These are phyloP conservation scores for Ophiostoma tasmaniense DNA, from an alignment of 2,329 filamentous ascomycete species.

Conservation along the genomic window DNA sequence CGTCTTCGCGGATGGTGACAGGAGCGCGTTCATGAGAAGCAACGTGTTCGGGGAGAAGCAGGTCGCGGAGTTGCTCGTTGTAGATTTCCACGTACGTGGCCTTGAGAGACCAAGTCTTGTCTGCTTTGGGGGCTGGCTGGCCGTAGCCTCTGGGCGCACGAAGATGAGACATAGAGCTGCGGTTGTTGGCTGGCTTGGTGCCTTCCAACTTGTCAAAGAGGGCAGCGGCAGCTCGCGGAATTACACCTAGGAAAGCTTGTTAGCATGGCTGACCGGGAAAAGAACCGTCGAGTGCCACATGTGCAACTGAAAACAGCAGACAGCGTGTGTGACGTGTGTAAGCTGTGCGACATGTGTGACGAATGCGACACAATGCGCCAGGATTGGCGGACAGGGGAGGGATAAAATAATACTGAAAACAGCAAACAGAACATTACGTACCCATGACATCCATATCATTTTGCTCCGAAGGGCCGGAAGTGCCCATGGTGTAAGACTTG, in stretches of 20 bases:
- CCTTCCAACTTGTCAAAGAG: slow-evolving; percentile 83
- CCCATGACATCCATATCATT: slow-evolving; percentile 64
- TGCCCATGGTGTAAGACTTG: slow-evolving; percentile 99
- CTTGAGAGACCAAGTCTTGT: slow-evolving; percentile 83
- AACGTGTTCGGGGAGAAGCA: slow-evolving; percentile 69
- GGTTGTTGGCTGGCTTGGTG: slow-evolving; percentile 37
- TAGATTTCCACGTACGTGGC: slow-evolving; percentile 97
- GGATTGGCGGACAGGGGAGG: not conserved
- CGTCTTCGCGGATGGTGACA: slow-evolving; percentile 90
- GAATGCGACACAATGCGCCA: not conserved
- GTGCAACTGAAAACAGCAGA: not conserved
- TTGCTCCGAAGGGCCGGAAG: slow-evolving; percentile 75
- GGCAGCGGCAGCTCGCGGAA: slow-evolving; percentile 76
- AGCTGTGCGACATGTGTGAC: not conserved
- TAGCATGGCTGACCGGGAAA: not conserved
- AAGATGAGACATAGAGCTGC: slow-evolving; percentile 66
- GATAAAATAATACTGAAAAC: not conserved
- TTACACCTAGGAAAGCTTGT: slow-evolving; percentile 57
- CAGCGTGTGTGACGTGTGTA: not conserved
- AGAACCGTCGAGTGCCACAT: not conserved
- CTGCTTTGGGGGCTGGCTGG: slow-evolving; percentile 40
- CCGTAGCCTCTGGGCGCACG: slow-evolving; percentile 75
- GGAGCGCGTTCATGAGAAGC: slow-evolving; percentile 60
- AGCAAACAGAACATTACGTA: slow-evolving; percentile 36
- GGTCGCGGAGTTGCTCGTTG: slow-evolving; percentile 88